Percentiles rank a stretch among this genome's conserved stretches.
phyloP scores from a whole-genome alignment of 495 filamentous ascomycete genomes.

The Neurospora sp. region DNA sequence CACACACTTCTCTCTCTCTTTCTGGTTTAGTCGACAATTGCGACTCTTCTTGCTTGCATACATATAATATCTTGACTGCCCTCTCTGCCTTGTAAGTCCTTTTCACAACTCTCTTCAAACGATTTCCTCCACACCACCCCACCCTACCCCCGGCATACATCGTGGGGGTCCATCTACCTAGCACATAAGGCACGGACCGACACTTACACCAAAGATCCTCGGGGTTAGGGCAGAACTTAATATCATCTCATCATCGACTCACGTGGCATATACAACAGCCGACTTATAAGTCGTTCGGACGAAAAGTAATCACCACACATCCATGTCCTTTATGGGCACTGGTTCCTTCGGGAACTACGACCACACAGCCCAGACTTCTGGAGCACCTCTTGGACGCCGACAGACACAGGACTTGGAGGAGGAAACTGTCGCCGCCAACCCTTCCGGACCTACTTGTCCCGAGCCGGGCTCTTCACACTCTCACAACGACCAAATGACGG shows the following conservation, averaged over 20 bases:
- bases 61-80: background rate
- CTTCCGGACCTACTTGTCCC: background rate
- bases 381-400: conserved; percentile 13
- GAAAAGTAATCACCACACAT: conserved; percentile 5
- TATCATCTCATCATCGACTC: background rate
- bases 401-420: conserved; percentile 16
- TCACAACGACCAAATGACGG: conserved; percentile 14
- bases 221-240: background rate
- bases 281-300: background rate
- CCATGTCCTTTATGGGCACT: conserved; percentile 31
- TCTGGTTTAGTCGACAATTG: background rate
- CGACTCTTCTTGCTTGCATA: background rate
- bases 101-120: background rate
- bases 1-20: background rate
- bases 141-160: background rate
- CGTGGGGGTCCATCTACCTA: background rate
- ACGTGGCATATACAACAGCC: background rate
- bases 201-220: background rate
- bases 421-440: background rate
- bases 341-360: conserved; percentile 36
- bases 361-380: conserved; percentile 28
- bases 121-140: background rate
- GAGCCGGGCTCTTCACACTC: conserved; percentile 9
- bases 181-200: background rate
- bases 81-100: background rate